These are phyloP conservation scores for Sclerotinia trifoliorum DNA, from an alignment of 2,329 filamentous ascomycete species.

Conservation along the genomic window DNA sequence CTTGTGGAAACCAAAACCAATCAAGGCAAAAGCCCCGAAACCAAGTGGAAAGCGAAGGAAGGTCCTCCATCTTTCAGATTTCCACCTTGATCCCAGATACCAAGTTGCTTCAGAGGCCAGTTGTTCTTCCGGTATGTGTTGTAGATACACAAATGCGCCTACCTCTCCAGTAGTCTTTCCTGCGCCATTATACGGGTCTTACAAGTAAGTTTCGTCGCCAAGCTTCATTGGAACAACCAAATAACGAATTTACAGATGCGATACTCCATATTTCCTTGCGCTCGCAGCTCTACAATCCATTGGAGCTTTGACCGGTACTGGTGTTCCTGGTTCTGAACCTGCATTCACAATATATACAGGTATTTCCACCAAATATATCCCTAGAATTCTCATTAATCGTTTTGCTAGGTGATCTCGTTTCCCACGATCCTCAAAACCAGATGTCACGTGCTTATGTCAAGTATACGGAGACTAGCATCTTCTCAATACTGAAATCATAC, in stretches of 20 bases:
- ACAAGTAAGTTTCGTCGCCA: slow-evolving; percentile 39
- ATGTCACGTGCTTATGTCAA: slow-evolving; percentile 53
- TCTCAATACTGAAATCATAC: slow-evolving; percentile 55
- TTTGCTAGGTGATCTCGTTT: slow-evolving; percentile 50
- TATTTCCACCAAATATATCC: not conserved
- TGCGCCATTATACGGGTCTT: slow-evolving; percentile 55
- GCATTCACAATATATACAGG: slow-evolving; percentile 55
- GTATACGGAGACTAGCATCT: slow-evolving; percentile 53
- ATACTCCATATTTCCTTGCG: slow-evolving; percentile 57
- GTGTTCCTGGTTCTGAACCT: slow-evolving; percentile 43
- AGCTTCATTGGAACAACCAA: not conserved
- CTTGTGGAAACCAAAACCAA: slow-evolving; percentile 55
- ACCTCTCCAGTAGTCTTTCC: slow-evolving; percentile 44
- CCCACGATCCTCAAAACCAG: slow-evolving; percentile 53
- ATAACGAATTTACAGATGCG: slow-evolving; percentile 43
- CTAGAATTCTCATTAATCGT: not conserved
- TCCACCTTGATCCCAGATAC: slow-evolving; percentile 56
- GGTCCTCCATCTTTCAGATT: slow-evolving; percentile 55
- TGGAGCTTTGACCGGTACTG: slow-evolving; percentile 55
- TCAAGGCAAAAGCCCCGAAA: slow-evolving; percentile 44
- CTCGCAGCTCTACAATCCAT: slow-evolving; percentile 56
- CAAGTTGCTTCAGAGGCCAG: slow-evolving; percentile 53
- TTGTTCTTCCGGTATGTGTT: slow-evolving; percentile 52
- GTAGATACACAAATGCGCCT: slow-evolving; percentile 45
- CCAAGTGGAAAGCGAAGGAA: slow-evolving; percentile 55